Base-by-base conservation (phyloP, 1,284 basidiomycete genomes). In the Chiua sp. region DNA sequence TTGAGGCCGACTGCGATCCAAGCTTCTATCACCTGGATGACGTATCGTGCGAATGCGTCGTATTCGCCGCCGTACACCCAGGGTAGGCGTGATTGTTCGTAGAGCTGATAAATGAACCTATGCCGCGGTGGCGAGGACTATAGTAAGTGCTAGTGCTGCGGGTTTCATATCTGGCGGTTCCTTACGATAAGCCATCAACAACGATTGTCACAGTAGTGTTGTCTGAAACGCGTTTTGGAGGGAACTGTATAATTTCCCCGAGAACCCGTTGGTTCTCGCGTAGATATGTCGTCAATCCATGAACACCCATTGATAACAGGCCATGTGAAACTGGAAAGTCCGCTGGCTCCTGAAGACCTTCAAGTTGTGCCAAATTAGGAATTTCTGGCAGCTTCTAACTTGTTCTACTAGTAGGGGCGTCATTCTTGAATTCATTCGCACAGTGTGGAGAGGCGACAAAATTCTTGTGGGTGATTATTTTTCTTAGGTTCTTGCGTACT, bases 31-130 rank as follows among this genome's bases (percentile, higher is more conserved):
- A 91, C 80, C 49, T 71, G 75, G 48, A 76, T 76, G 5, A 91
- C 79, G 12, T 87, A 72, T 15, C 73, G 68, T 22, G 79, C 79
- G 67, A 93, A 90, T 39, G 82, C 79, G 3, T 77, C 71, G 68
- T 93, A 93, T 73, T 96, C 93, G 46, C 94, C 94, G 5, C 94
- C 94, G 62, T 92, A 93, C 0, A 92, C 88, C 92, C 92, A 95
- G 6, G 91, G 87, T 46, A 94, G 76, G 56, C 80, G 81, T 4
- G 86, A 85, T 61, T 83, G 81, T 47, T 82, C 78, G 64, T 91
- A 83, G 16, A 95, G 67, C 62, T 86, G 82, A 73, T 88, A 95
- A 63, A 96, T 90, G 74, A 96, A 89, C 33, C 93, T 96, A 68
- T 12, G 56, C 11, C 37, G 7, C 0, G 55, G 54, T 20, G 22